A percentile compares a stretch with the other conserved stretches of the same genome.
phyloP scores from a whole-genome alignment of 2,329 filamentous ascomycete genomes.

The Fusarium coicis region DNA sequence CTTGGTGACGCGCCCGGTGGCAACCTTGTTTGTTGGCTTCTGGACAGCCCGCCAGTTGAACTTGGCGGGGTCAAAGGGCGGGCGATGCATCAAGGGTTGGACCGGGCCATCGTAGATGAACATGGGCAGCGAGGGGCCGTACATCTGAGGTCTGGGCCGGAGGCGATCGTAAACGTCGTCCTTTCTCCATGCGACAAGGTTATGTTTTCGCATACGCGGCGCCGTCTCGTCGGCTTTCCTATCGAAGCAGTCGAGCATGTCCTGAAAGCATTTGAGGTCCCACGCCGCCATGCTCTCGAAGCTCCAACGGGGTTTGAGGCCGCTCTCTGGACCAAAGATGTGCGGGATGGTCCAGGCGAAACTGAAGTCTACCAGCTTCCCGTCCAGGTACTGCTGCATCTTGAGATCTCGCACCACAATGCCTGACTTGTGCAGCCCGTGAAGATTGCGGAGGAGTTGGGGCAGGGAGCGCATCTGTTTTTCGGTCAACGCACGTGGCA shows the following conservation, averaged over 20 bases:
- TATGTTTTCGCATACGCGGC: background rate
- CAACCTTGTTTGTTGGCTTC: background rate
- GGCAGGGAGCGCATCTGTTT: background rate
- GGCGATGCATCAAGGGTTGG: background rate
- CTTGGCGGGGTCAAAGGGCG: conserved; percentile 5
- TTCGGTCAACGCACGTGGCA: background rate
- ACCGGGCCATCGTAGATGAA: background rate
- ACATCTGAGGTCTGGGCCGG: background rate
- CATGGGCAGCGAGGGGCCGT: background rate
- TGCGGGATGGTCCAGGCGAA: conserved; percentile 30
- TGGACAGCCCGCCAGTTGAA: conserved; percentile 14
- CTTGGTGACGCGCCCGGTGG: background rate
- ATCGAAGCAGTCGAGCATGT: background rate
- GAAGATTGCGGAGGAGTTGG: background rate
- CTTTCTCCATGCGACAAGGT: background rate
- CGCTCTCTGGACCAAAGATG: background rate
- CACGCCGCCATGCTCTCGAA: conserved; percentile 27
- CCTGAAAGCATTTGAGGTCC: conserved; percentile 9
- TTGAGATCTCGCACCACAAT: conserved; percentile 26
- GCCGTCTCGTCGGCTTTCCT: accelerated
- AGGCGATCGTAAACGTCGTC: background rate
- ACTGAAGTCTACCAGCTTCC: conserved; percentile 7
- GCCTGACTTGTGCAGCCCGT: conserved; percentile 11
- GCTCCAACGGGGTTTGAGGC: background rate
- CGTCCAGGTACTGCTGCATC: conserved; percentile 4